Base-by-base conservation (phyloP, 2,329 filamentous ascomycete species). In the Ophiosphaerella korrae region DNA sequence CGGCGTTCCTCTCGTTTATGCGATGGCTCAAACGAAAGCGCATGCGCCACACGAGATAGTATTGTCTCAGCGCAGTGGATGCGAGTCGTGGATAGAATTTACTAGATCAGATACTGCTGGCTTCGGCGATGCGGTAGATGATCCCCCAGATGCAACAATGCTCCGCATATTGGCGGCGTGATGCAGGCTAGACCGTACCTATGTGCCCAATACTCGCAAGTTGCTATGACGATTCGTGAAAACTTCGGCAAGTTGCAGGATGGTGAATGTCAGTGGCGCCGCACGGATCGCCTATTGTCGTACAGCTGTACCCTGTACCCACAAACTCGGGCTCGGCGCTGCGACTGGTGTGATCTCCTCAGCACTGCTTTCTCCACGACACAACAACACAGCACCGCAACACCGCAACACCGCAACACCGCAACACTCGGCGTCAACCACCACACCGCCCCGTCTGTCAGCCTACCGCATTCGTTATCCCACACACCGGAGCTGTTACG, bases 21-120 rank as follows among this genome's bases (percentile, higher is more conserved):
- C 53, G 37, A 48, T 29, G 26, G 26, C 33, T 53, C 45, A 42
- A 50, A 50, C 41, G 40, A 48, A 23, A 24, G 36, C 44, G 24
- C 40, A 41, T 49, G 53, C 50, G 50, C 53, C 55, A 56, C 54
- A 44, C 35, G 53, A 54, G 52, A 49, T 47, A 38, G 23, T 45
- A 54, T 39, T 52, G 53, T 57, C 59, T 58, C 55, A 45, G 42
- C 48, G 53, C 42, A 54, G 55, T 52, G 55, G 26, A 39, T 41
- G 48, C 53, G 56, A 48, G 44, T 50, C 50, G 57, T 66, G 60
- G 44, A 60, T 67, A 68, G 63, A 60, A 67, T 67, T 55, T 47
- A 70, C 65, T 70, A 60, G 65, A 49, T 68, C 64, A 57, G 59
- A 60, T 37, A 48, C 57, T 49, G 57, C 40, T 43, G 52, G 33